Evolutionary conservation across 202 grass and related monocot species (phyloP).

Genomic region (Eragrostis tef): DNA sequence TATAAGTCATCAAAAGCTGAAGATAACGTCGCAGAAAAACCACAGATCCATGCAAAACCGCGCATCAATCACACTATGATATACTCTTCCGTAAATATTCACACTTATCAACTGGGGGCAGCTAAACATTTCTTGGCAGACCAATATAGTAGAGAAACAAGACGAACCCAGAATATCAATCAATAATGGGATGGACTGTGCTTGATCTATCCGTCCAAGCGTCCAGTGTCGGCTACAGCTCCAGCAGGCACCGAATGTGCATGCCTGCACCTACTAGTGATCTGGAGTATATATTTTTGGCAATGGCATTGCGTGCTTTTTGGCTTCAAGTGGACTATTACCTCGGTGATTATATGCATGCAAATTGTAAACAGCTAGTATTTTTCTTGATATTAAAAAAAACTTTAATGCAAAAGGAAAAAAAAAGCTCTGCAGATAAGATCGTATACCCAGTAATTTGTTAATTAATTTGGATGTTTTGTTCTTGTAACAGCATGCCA

Average conservation of each 20-base stretch:
- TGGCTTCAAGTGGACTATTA: not conserved
- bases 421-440: not conserved
- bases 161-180: not conserved
- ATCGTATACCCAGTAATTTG: not conserved
- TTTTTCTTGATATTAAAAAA: too few relatives aligned
- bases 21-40: not conserved
- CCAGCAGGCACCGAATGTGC: not conserved
- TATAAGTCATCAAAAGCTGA: not conserved
- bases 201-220: not conserved
- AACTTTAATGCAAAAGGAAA: too few relatives aligned
- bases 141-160: not conserved
- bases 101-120: not conserved
- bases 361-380: too few relatives aligned
- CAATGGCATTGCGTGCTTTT: not conserved
- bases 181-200: slow-evolving; percentile 9
- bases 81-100: not conserved
- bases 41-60: too few relatives aligned
- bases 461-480: not conserved
- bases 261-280: not conserved
- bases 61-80: not conserved
- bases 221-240: slow-evolving; percentile 20
- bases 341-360: not conserved
- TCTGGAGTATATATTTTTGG: not conserved
- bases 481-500: not conserved
- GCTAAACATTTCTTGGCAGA: not conserved